phyloP scores from a whole-genome alignment of 371 early-diverging fungal genomes.

The Mortierella sp. region DNA sequence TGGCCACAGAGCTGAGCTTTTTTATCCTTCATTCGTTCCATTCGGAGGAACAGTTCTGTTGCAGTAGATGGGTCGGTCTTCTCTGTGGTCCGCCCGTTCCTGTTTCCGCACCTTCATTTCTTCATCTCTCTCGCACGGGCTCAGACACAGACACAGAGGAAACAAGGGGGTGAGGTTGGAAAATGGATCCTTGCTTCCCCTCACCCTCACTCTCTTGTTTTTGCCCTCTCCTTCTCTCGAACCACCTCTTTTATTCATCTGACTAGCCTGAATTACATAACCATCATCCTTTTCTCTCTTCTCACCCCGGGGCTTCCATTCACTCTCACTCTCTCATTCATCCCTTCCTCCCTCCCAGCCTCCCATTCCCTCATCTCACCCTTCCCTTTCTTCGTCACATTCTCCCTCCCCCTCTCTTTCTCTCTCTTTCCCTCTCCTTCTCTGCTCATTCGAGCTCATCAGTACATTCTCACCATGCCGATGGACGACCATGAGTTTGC shows the following conservation, averaged over 20 bases:
- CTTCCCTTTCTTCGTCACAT: not conserved
- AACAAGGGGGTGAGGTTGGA: not conserved
- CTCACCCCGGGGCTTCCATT: not conserved
- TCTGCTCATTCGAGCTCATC: not conserved
- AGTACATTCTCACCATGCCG: not conserved
- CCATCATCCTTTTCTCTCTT: not conserved
- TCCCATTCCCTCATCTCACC: not conserved
- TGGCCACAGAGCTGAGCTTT: too few relatives aligned
- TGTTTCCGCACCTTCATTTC: not conserved
- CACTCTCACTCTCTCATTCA: not conserved
- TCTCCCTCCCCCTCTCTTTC: not conserved
- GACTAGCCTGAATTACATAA: not conserved
- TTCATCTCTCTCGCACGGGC: conserved; percentile 6
- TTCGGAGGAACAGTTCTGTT: too few relatives aligned
- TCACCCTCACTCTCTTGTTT: not conserved
- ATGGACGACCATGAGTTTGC: conserved; percentile 4
- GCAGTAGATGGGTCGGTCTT: too few relatives aligned
- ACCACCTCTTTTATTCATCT: not conserved
- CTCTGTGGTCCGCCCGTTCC: not conserved
- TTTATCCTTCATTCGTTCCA: too few relatives aligned
- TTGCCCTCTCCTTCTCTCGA: not conserved
- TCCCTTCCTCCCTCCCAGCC: not conserved
- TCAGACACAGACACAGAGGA: not conserved
- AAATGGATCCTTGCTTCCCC: not conserved
- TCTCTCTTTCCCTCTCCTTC: not conserved